Evolutionary conservation across 2,329 filamentous ascomycete genomes (phyloP), one percentile per base, ranked within the genome.

Genomic region (Polychaeton citri): DNA sequence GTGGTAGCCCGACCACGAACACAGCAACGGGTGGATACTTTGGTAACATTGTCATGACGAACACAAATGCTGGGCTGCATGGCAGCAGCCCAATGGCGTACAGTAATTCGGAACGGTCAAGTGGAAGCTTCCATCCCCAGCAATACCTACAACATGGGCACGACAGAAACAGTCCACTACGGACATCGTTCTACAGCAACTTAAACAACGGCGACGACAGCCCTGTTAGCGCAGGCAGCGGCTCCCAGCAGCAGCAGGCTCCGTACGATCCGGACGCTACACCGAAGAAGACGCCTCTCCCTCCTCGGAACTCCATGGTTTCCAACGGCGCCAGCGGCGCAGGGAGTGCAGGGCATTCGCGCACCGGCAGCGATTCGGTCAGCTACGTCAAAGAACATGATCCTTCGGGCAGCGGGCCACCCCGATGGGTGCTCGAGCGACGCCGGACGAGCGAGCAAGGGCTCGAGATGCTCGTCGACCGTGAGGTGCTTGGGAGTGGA

Each of bases 161-260:
- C 93, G 12, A 66, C 30, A 74, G 86, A 3, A 78, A 74, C 8
- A 77, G 73, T 34, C 79, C 85, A 0, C 94, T 83, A 73, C 84
- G 84, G 17, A 81, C 24, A 7, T 28, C 24, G 12, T 28, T 28
- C 24, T 28, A 28, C 32, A 38, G 36, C 21, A 35, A 35, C 26
- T 37, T 35, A 21, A 38, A 39, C 18, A 40, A 39, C 20, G 19
- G 20, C 19, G 5, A 30, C 24, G 5, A 36, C 38, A 8, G 34
- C 38, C 13, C 28, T 17, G 17, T 32, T 32, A n/a, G 36, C 36
- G 12, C 30, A 28, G n/a, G 30, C 44, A 5, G 39, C 44, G 3
- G 33, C 37, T 5, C 40, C 35, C 9, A 43, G 33, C 34, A 41
- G 42, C 19, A 38, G 40, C 24, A 38, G 40, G 21, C 40, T 37